Evolutionary conservation across 805 yeast genomes (phyloP).

Genomic region (Pichia heedii): DNA sequence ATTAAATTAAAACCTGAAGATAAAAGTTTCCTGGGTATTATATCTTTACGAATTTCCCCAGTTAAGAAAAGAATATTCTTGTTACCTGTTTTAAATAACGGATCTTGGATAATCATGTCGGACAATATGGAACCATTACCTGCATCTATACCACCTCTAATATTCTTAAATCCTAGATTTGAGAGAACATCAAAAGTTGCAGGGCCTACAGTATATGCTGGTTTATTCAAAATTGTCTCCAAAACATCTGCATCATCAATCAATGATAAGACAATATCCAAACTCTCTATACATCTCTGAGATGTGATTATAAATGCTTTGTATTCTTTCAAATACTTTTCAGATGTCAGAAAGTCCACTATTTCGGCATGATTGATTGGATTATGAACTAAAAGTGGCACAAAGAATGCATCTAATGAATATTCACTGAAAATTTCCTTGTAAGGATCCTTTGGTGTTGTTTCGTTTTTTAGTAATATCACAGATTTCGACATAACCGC

Average conservation of each 20-base stretch:
- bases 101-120: constrained; percentile 43
- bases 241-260: constrained; percentile 14
- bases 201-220: constrained; percentile 86
- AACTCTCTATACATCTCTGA: constrained; percentile 83
- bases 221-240: constrained; percentile 30
- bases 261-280: constrained; percentile 36
- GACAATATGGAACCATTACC: constrained; percentile 76
- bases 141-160: constrained; percentile 65
- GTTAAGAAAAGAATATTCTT: constrained; percentile 61
- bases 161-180: constrained; percentile 54
- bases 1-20: constrained; percentile 34
- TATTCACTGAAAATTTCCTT: constrained; percentile 31
- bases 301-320: constrained; percentile 71
- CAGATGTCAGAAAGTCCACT: constrained; percentile 33
- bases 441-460: constrained; percentile 63
- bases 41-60: constrained; percentile 77
- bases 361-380: constrained; percentile 42
- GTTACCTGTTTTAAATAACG: constrained; percentile 11
- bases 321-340: constrained; percentile 31
- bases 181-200: constrained; percentile 59
- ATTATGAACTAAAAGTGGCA: constrained; percentile 68
- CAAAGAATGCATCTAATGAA: constrained; percentile 41
- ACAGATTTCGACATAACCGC: constrained; percentile 27
- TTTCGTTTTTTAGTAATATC: constrained; percentile 61
- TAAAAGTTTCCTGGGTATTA: constrained; percentile 56